phyloP scores from a whole-genome alignment of 495 filamentous ascomycete species.

The Penicillium daleae region DNA sequence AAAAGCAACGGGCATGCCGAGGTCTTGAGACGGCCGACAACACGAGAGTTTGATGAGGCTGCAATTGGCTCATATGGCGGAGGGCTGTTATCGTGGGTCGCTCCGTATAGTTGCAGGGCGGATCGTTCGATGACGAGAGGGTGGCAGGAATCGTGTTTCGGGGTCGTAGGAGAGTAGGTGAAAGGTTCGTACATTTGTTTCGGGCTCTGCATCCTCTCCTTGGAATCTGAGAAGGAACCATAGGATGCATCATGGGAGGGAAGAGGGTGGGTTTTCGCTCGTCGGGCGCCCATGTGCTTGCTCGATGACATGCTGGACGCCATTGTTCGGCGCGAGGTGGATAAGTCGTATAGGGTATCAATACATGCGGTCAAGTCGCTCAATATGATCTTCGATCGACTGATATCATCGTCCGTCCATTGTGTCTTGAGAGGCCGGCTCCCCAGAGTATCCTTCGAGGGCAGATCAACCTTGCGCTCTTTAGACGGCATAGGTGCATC shows the following conservation, averaged over 20 bases:
- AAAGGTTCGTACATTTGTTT: slow-evolving; percentile 29
- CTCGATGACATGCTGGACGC: slow-evolving; percentile 44
- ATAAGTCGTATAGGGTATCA: slow-evolving; percentile 87
- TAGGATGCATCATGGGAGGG: slow-evolving; percentile 36
- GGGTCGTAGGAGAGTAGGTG: slow-evolving; percentile 24
- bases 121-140: slow-evolving; percentile 48
- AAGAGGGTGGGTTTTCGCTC: slow-evolving; percentile 30
- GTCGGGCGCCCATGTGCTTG: slow-evolving; percentile 34
- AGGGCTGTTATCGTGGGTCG: slow-evolving; percentile 47
- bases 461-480: slow-evolving; percentile 38
- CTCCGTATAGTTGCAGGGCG: slow-evolving; percentile 47
- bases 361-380: slow-evolving; percentile 82
- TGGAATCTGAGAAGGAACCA: slow-evolving; percentile 35
- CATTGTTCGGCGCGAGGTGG: slow-evolving; percentile 64
- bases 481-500: slow-evolving; percentile 49
- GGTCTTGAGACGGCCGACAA: slow-evolving; percentile 48
- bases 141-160: slow-evolving; percentile 27
- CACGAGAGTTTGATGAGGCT: slow-evolving; percentile 51
- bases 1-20: slow-evolving; percentile 43
- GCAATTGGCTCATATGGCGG: slow-evolving; percentile 53
- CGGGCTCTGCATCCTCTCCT: slow-evolving; percentile 35
- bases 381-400: slow-evolving; percentile 62
- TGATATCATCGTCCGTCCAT: slow-evolving; percentile 55
- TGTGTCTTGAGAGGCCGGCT: slow-evolving; percentile 43
- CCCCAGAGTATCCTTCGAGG: slow-evolving; percentile 41